Conservation (phyloP, 352 stramenopile species). For the Pythium pectinolyticum region DNA sequence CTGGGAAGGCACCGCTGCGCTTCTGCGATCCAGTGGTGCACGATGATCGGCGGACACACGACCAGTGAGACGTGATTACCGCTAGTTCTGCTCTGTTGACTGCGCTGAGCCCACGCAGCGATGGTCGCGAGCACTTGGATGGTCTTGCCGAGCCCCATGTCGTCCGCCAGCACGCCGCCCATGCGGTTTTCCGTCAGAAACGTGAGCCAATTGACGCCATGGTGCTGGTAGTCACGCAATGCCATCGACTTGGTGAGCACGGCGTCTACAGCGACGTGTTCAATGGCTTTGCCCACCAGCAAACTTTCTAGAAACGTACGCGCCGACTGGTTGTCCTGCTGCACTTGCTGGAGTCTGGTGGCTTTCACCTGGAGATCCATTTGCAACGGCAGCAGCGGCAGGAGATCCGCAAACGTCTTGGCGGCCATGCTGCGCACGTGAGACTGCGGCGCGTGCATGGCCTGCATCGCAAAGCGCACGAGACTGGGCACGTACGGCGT, state of each 20-base stretch:
- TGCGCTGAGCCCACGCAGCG: constrained; percentile 27
- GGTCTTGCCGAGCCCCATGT: constrained; percentile 95
- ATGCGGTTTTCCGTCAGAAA: constrained; percentile 76
- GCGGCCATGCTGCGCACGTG: constrained; percentile 49
- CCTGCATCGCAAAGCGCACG: constrained; percentile 66
- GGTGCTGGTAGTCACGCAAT: constrained; percentile 74
- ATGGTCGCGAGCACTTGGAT: constrained; percentile 92
- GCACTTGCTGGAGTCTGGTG: constrained; percentile 23
- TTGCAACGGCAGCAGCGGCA: constrained; percentile 70
- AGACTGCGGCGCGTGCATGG: constrained; percentile 51
- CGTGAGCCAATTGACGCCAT: constrained; percentile 74
- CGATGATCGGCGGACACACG: constrained; percentile 94
- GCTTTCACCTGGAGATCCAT: constrained; percentile 57
- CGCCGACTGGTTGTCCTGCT: constrained; percentile 55
- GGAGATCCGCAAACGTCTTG: constrained; percentile 64
- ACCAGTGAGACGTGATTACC: constrained; percentile 78
- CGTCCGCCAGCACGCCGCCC: constrained; percentile 80
- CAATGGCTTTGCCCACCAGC: constrained; percentile 55
- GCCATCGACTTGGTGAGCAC: constrained; percentile 34
- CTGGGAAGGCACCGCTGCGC: constrained; percentile 79
- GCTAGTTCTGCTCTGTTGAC: constrained; percentile 3
- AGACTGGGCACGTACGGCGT: constrained; percentile 66
- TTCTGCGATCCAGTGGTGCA: constrained; percentile 94
- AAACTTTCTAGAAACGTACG: constrained; percentile 70
- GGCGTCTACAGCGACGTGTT: constrained; percentile 32